Percentiles rank a stretch among this genome's conserved stretches.
Evolutionary conservation across 2,329 filamentous ascomycete species (phyloP).

Genomic region (Elsinoe ampelina): DNA sequence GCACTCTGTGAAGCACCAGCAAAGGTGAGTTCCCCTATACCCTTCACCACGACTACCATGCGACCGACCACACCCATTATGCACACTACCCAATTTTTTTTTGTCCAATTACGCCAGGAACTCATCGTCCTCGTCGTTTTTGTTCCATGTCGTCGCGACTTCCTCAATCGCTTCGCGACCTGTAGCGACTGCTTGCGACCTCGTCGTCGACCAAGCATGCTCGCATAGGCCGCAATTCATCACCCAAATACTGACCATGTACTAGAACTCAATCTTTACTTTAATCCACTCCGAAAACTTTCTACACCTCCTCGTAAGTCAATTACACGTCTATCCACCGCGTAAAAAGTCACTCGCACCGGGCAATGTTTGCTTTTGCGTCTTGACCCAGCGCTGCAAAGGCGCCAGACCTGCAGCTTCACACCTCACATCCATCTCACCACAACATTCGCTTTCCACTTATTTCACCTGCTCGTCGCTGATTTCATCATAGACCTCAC

Average conservation of each 20-base stretch:
- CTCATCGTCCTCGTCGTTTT: conserved; percentile 8
- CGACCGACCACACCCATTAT: not conserved
- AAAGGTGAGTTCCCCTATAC: not conserved
- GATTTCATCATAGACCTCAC: not conserved
- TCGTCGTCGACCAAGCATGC: conserved; percentile 5
- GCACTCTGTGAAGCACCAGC: not conserved
- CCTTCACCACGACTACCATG: not conserved
- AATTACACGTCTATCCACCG: conserved; percentile 5
- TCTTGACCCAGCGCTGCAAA: not conserved
- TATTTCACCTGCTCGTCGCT: not conserved
- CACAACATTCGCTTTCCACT: not conserved
- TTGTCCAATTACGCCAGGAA: not conserved
- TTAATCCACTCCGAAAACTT: not conserved
- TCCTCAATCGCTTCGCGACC: not conserved
- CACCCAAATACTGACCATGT: conserved; percentile 3
- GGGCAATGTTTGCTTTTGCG: not conserved
- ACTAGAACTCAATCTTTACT: not conserved
- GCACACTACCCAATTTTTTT: conserved; percentile 13
- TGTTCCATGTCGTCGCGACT: conserved; percentile 6
- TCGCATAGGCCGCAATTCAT: not conserved
- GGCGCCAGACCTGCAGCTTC: not conserved
- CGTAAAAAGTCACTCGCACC: not conserved
- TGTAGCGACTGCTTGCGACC: conserved; percentile 4
- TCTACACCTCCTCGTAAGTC: not conserved
- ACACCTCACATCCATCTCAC: not conserved